Evolutionary conservation across 2,329 filamentous ascomycete genomes (phyloP).

Genomic region (Stagonosporopsis tanaceti): DNA sequence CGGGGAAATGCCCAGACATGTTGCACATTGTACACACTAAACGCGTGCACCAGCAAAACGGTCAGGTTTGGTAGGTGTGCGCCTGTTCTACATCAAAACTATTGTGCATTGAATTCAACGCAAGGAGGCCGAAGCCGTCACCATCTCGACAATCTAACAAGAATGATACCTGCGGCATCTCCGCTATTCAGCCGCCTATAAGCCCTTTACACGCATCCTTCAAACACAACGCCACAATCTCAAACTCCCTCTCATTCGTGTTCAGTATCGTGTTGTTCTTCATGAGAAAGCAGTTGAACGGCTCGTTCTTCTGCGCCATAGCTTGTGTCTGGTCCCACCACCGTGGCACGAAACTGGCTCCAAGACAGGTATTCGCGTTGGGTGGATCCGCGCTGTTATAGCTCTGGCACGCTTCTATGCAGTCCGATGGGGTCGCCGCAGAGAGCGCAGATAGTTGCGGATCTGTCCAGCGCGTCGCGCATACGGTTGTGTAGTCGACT

Average conservation of each 20-base stretch:
- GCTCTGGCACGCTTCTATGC: constrained; percentile 7
- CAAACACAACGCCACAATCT: constrained; percentile 1
- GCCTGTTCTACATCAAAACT: too few species aligned
- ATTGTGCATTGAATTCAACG: too few species aligned
- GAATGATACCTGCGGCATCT: neutral
- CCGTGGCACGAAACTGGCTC: constrained; percentile 2
- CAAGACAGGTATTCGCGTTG: neutral
- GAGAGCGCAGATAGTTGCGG: neutral
- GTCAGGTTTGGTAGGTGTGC: too few species aligned
- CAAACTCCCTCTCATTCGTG: neutral
- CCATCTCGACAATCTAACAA: neutral
- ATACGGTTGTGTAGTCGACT: neutral
- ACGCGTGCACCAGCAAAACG: too few species aligned
- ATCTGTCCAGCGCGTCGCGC: neutral
- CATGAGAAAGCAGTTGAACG: constrained; percentile 4
- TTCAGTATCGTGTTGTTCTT: neutral
- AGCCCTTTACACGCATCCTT: neutral
- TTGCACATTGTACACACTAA: too few species aligned
- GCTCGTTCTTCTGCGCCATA: neutral
- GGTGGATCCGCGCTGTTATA: neutral
- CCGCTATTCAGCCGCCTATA: neutral
- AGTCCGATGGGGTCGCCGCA: constrained; percentile 1
- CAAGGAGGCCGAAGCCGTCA: neutral
- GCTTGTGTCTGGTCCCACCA: constrained; percentile 8
- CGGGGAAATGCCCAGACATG: too few species aligned